A percentile compares a stretch with the other conserved stretches of the same genome.
These are phyloP conservation scores for Claviceps purpurea DNA, from an alignment of 2,329 filamentous ascomycete genomes.

Conservation along the genomic window DNA sequence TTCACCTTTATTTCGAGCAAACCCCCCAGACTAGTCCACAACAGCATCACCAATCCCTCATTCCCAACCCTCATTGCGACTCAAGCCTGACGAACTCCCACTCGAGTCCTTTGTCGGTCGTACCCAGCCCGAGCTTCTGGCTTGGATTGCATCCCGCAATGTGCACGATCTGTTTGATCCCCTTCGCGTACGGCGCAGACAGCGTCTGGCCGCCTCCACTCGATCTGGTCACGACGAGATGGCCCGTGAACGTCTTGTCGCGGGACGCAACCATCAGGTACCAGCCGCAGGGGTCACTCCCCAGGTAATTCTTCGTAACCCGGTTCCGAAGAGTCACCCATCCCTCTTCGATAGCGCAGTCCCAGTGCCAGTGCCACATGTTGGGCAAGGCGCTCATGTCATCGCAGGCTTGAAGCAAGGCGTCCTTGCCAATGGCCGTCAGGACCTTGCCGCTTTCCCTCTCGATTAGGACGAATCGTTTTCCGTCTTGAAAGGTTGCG, in stretches of 20 bases:
- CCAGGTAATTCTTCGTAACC: background rate
- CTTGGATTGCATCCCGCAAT: too few species aligned
- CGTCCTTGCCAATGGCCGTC: accelerated
- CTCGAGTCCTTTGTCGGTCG: too few species aligned
- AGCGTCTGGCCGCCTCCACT: background rate
- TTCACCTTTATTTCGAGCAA: too few species aligned
- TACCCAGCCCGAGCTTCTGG: too few species aligned
- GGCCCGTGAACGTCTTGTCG: too few species aligned
- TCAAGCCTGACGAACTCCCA: too few species aligned
- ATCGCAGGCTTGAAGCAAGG: background rate
- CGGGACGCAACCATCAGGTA: too few species aligned
- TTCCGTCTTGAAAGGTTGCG: accelerated
- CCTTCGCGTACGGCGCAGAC: background rate
- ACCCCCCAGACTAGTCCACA: too few species aligned
- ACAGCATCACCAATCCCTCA: too few species aligned
- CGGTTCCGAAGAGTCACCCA: background rate
- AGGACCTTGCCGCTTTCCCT: background rate
- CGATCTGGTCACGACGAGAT: background rate
- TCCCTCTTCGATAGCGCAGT: accelerated
- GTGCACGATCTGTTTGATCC: too few species aligned
- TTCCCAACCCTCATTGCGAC: too few species aligned
- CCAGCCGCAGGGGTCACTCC: too few species aligned
- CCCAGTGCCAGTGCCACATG: background rate
- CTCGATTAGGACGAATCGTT: background rate
- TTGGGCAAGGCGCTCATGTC: background rate